Base-by-base conservation (phyloP, 179 eudicot genomes). In the Nepenthes alata region DNA sequence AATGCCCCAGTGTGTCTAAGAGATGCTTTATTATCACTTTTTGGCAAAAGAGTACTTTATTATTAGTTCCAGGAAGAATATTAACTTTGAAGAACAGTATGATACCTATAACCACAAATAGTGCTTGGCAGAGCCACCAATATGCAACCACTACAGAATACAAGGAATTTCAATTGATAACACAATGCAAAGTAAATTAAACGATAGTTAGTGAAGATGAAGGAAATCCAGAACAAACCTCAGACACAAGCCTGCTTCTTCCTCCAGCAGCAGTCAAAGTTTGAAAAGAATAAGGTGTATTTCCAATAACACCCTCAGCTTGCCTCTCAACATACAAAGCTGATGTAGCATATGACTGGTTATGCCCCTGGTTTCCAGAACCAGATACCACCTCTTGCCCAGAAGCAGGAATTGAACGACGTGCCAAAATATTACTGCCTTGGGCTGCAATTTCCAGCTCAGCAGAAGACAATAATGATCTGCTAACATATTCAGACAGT, bases 231-330 rank as follows among this genome's bases (percentile, higher is more conserved):
- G 44, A 10, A 78, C 80, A 61, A 60, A 91, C 98, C 98, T 91
- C 98, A 4, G 91, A 81, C 3, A 82, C 86, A 48, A 88, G 80
- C 73, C 93, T 72, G 79, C 81, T 80, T 80, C 95, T 81, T 73
- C 96, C 95, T 75, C 87, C 71, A 7, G 77, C 91, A 77, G 86
- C 83, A 62, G 84, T 84, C 74, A 82, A 71, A 52, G 78, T 75
- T 44, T 86, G 82, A 66, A 81, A 66, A 3, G 89, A 77, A 75
- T 79, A 67, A 6, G 91, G 87, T 39, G 84, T 47, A 41, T 87
- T 84, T 52, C 57, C 62, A 58, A 25, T 25, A 25, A 68, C 70
- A 69, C 83, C 81, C 58, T 82, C 95, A 61, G 67, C 79, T 41
- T 84, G 91, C 69, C 94, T 77, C 50, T 84, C 87, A 65, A 82